Conservation (phyloP, 164 flowering plant species). For the Akebia trifoliata region DNA sequence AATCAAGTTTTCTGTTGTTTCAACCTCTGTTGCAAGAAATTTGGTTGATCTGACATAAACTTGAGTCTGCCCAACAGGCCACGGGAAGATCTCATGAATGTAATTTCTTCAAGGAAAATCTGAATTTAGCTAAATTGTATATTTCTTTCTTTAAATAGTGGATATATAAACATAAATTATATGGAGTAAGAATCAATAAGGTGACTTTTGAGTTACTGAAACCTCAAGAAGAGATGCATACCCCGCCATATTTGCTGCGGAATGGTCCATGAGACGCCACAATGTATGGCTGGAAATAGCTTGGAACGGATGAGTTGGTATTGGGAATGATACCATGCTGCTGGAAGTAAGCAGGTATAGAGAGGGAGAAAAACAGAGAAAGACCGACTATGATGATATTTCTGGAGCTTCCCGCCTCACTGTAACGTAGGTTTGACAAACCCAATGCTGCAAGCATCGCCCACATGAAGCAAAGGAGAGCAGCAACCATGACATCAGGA, state of each 20-base stretch:
- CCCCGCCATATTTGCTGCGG: constrained; percentile 71
- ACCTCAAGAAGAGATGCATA: constrained; percentile 30
- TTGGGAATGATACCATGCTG: constrained; percentile 80
- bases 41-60: too few relatives aligned
- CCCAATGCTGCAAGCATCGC: constrained; percentile 98
- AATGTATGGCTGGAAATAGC: constrained; percentile 86
- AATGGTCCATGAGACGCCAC: constrained; percentile 97
- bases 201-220: background rate
- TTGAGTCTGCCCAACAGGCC: too few relatives aligned
- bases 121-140: background rate
- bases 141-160: background rate
- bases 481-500: constrained; percentile 93
- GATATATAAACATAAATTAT: background rate
- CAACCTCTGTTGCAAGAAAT: too few relatives aligned
- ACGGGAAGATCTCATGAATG: too few relatives aligned
- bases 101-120: too few relatives aligned
- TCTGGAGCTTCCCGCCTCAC: constrained; percentile 98
- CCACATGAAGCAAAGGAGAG: constrained; percentile 96
- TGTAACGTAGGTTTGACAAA: constrained; percentile 86
- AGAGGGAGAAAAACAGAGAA: constrained; percentile 81
- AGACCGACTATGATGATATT: constrained; percentile 93
- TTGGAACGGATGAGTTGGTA: constrained; percentile 74
- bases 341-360: constrained; percentile 96
- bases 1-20: too few relatives aligned
- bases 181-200: background rate